A percentile compares a stretch with the other conserved stretches of the same genome.
These are phyloP conservation scores for Leishmania guyanensis DNA, from an alignment of 208 protist genomes.

Conservation along the genomic window DNA sequence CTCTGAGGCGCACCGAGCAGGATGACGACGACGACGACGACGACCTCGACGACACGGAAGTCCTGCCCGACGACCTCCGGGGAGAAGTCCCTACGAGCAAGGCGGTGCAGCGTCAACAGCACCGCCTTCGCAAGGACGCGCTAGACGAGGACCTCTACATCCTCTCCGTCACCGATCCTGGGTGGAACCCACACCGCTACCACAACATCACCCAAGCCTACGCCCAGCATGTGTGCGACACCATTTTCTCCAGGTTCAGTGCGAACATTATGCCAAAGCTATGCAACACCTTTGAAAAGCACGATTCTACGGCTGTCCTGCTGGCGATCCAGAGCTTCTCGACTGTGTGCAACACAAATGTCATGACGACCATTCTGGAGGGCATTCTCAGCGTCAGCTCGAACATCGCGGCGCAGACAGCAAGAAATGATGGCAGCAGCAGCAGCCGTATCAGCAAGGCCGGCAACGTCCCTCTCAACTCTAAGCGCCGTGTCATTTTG, in stretches of 20 bases:
- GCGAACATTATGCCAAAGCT: slow-evolving; percentile 90
- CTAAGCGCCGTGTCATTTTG: slow-evolving; percentile 82
- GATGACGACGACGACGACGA: slow-evolving; percentile 63
- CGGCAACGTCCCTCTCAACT: slow-evolving; percentile 59
- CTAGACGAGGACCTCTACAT: slow-evolving; percentile 80
- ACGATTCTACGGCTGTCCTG: slow-evolving; percentile 82
- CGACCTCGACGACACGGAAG: slow-evolving; percentile 11
- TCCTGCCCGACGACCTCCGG: slow-evolving; percentile 38
- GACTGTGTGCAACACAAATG: slow-evolving; percentile 71
- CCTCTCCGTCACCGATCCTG: slow-evolving; percentile 70
- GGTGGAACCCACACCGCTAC: slow-evolving; percentile 76
- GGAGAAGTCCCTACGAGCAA: background rate
- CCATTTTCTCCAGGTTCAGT: slow-evolving; percentile 80
- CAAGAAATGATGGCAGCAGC: background rate
- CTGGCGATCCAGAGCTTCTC: slow-evolving; percentile 87
- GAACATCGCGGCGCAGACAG: slow-evolving; percentile 46
- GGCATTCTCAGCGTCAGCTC: slow-evolving; percentile 78
- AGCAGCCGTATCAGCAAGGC: background rate
- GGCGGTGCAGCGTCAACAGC: background rate
- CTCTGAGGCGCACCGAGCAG: slow-evolving; percentile 42
- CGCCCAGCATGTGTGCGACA: slow-evolving; percentile 66
- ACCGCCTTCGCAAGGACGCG: slow-evolving; percentile 42
- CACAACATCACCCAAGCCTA: slow-evolving; percentile 78
- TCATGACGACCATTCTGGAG: slow-evolving; percentile 83
- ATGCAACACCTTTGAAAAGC: slow-evolving; percentile 81